Evolutionary conservation across 2,329 filamentous ascomycete species (phyloP), one percentile per base, ranked within the genome.

Genomic region (Colletotrichum endophyticum): DNA sequence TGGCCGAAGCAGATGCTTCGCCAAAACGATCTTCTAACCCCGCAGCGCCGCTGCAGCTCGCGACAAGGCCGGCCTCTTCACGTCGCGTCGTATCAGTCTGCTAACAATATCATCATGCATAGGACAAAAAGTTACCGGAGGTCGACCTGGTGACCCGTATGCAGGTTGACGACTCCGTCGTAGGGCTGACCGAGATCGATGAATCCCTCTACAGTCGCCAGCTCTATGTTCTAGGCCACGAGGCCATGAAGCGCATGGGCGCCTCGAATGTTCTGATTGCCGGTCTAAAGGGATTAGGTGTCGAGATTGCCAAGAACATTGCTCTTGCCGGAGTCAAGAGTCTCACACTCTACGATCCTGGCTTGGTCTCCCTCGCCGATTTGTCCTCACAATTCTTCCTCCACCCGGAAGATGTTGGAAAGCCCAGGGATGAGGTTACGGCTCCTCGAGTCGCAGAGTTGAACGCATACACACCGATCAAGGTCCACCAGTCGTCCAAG

Each of bases 171-270:
- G 88, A 91, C 78, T 90, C 91, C 44, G 88, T 89, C 72, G 84
- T 89, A 53, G 90, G 88, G 79, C 85, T 85, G 75, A 87, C 83
- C 83, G 92, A 93, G 78, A 94, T 94, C 87, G 93, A 94, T 81
- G 93, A 94, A 84, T 93, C 92, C 72, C 91, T 94, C 80, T 94
- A 94, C 88, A 94, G 92, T 84, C 90, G 93, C 83, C 93, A 94
- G 86, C 92, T 94, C 80, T 94, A 94, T 83, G 93, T 94, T 77
- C 85, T 94, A 68, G 92, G 92, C 78, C 92, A 94, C 81, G 92
- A 94, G 86, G 97, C 97, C 79, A 99, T 99, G 97, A 99, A 98
- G 91, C 96, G 97, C 82, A 99, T 99, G 97, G 92, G 96, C 82
- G 95, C 96, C 78, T 99, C 97, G 72, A 98, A 99, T 83, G 92